Percentiles rank a stretch among this genome's conserved stretches.
phyloP scores from a whole-genome alignment of 352 stramenopile genomes.

The Phytophthora sp. region DNA sequence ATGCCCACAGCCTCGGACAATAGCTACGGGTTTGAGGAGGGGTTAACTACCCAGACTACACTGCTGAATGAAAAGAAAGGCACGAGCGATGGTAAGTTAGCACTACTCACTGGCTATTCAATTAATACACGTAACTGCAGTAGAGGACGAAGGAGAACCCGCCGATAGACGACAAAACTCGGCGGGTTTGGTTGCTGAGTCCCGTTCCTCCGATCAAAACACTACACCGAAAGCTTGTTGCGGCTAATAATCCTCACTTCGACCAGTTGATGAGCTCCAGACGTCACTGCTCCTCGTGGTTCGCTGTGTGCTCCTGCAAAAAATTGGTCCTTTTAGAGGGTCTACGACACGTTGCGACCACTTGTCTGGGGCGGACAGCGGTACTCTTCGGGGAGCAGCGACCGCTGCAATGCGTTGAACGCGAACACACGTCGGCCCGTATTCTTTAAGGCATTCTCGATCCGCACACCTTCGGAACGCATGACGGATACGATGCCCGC shows the following conservation, averaged over 20 bases:
- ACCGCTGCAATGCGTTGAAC: constrained; percentile 87
- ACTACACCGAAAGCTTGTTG: constrained; percentile 29
- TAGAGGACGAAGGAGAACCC: constrained; percentile 16
- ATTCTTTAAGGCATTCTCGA: constrained; percentile 89
- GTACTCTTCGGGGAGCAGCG: constrained; percentile 83
- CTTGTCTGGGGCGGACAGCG: constrained; percentile 80
- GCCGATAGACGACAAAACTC: constrained; percentile 40
- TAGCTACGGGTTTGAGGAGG: constrained; percentile 17
- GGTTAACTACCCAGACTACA: background rate
- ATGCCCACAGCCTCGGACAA: constrained; percentile 52
- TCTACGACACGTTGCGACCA: constrained; percentile 81
- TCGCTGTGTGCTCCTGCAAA: constrained; percentile 21
- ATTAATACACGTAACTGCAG: constrained; percentile 45
- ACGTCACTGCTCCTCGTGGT: background rate
- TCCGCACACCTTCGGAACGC: constrained; percentile 82
- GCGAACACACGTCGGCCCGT: constrained; percentile 82
- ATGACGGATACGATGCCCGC: constrained; percentile 81
- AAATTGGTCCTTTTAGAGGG: constrained; percentile 23
- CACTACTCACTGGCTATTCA: constrained; percentile 38
- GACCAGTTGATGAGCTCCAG: constrained; percentile 4
- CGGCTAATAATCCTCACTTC: constrained; percentile 34
- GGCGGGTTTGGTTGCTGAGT: constrained; percentile 9
- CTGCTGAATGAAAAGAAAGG: background rate
- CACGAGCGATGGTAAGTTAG: constrained; percentile 29
- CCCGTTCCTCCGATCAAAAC: constrained; percentile 13